Conservation (phyloP, 2,329 filamentous ascomycete species). For the Alternaria atra region DNA sequence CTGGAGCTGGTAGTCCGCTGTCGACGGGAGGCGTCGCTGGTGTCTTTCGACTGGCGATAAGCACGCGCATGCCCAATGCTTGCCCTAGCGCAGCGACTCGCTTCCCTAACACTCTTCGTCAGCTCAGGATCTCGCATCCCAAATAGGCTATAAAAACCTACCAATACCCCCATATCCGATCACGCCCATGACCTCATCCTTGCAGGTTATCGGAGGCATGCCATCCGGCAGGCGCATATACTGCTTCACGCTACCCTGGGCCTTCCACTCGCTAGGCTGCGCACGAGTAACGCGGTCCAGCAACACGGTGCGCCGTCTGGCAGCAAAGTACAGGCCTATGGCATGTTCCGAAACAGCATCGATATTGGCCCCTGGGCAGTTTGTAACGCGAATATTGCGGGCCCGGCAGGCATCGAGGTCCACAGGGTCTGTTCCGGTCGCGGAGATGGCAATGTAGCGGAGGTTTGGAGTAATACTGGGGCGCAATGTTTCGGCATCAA, state of each 20-base stretch:
- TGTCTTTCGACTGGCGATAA: conserved; percentile 57
- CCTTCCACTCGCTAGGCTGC: conserved; percentile 53
- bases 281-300: conserved; percentile 35
- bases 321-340: conserved; percentile 60
- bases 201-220: conserved; percentile 55
- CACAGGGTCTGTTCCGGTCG: conserved; percentile 59
- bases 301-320: conserved; percentile 54
- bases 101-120: conserved; percentile 44
- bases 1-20: conserved; percentile 11
- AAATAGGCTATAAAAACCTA: conserved; percentile 24
- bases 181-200: conserved; percentile 60
- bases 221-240: conserved; percentile 47
- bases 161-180: conserved; percentile 62
- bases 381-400: conserved; percentile 57
- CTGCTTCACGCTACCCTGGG: conserved; percentile 46
- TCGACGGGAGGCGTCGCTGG: conserved; percentile 15
- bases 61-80: conserved; percentile 59
- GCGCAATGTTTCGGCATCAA: conserved; percentile 54
- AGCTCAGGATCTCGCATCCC: conserved; percentile 20
- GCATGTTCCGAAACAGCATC: conserved; percentile 61
- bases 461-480: conserved; percentile 53
- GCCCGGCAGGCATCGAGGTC: conserved; percentile 56
- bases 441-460: conserved; percentile 56
- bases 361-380: conserved; percentile 59
- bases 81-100: conserved; percentile 56